phyloP scores from a whole-genome alignment of 169 alveolate species.

The Plasmodium falciparum region DNA sequence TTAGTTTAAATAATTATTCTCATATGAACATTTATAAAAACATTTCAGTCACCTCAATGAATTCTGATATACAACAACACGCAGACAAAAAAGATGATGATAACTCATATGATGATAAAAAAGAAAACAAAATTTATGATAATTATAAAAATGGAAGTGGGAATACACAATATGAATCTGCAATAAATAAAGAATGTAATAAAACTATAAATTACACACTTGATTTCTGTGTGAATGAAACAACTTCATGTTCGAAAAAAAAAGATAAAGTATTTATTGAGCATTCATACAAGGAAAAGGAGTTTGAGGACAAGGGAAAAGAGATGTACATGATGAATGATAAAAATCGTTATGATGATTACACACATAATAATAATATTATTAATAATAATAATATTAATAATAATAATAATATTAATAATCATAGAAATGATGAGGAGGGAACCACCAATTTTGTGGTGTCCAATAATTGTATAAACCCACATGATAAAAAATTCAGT shows the following conservation, averaged over 20 bases:
- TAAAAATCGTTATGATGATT: neutral
- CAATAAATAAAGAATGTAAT: no score
- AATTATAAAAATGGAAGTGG: no score
- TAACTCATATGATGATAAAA: neutral
- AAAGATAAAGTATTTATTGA: no score
- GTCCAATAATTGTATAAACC: no score
- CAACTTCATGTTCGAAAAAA: no score
- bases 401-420: neutral
- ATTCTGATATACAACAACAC: neutral
- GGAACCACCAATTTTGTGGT: neutral
- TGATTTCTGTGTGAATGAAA: no score
- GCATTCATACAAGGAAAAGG: no score
- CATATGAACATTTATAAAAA: conserved; percentile 15
- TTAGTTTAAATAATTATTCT: conserved; percentile 28
- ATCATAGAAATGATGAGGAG: neutral
- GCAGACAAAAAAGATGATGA: neutral
- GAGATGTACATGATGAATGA: neutral
- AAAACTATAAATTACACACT: no score
- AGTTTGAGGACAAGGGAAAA: no score
- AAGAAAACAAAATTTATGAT: neutral
- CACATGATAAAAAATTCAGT: neutral
- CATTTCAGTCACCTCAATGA: neutral
- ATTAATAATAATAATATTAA: neutral
- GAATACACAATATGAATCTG: no score
- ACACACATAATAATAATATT: neutral